Evolutionary conservation across 495 filamentous ascomycete species (phyloP), one percentile per base, ranked within the genome.

Genomic region (Hypoxylon lienhwacheense): DNA sequence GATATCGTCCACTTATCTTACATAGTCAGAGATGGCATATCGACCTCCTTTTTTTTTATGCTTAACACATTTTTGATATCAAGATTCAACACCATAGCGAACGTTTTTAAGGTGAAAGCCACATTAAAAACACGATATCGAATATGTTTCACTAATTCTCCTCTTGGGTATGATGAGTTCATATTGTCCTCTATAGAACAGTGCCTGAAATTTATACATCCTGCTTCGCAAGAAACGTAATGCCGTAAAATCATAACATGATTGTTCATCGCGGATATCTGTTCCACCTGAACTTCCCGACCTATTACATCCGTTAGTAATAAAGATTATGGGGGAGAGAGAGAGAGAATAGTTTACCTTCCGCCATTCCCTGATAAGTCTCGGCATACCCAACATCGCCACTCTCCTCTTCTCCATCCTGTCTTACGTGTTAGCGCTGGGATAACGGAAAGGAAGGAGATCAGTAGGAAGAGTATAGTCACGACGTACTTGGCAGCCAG

Each of bases 301-400:
- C 77, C 88, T 95, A 70, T 67, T 58, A 25, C 12, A 7, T 24
- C n/a, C 40, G 53, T 65, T 11, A 66, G 53, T 17, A 43, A 46
- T 52, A 28, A 32, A 29, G 28, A 24, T 17, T 11, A 45, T 3
- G 12, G 5, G 26, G 2, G 32, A 44, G 29, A 32, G 7, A 4
- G 37, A 33, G n/a, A 42, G 10, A 15, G 43, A 40, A 7, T 45
- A 29, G 75, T 81, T 69, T 70, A 93, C 90, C 86, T 90, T 84
- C 75, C 95, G 93, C 95, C 93, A 98, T 72, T 85, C 76, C 70
- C 86, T 77, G 61, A 98, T 85, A 75, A 96, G 81, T 64, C 85
- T 79, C 55, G 91, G 89, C 93, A 98, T 98, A 49, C 82, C 85
- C 75, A 89, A 66, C 91, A 98, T 97, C 43, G 93, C 93, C 71